A percentile compares a stretch with the other conserved stretches of the same genome.
phyloP scores from a whole-genome alignment of 73 alveolate species.

The Halteria grandinella region DNA sequence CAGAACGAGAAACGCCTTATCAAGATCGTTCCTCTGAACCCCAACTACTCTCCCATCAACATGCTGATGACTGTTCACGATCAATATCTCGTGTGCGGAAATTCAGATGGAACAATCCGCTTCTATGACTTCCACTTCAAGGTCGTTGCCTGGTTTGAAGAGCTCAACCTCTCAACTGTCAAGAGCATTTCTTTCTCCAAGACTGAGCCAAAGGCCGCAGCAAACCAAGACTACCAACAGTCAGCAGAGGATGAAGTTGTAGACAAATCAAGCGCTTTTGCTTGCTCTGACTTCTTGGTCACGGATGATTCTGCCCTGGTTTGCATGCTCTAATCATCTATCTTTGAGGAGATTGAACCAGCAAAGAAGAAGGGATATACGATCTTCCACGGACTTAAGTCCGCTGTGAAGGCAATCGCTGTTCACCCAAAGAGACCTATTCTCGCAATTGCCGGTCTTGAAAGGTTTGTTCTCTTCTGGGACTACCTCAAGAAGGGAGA shows the following conservation, averaged over 20 bases:
- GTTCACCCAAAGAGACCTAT: conserved; percentile 94
- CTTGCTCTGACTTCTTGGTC: conserved; percentile 91
- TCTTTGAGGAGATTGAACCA: conserved; percentile 90
- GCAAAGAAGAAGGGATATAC: conserved; percentile 86
- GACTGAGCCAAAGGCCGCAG: conserved; percentile 68
- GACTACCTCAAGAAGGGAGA: conserved; percentile 73
- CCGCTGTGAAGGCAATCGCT: conserved; percentile 92
- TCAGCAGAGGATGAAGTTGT: conserved; percentile 73
- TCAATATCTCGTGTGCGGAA: conserved; percentile 93
- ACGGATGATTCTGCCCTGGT: conserved; percentile 92
- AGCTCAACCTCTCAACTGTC: conserved; percentile 78
- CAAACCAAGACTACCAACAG: too few relatives aligned
- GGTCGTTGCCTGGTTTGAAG: conserved; percentile 97
- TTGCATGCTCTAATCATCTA: conserved; percentile 75
- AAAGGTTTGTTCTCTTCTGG: conserved; percentile 80
- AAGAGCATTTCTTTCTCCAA: conserved; percentile 93
- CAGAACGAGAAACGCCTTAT: conserved; percentile 96
- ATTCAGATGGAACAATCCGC: conserved; percentile 96
- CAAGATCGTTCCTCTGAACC: conserved; percentile 90
- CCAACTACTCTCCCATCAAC: conserved; percentile 87
- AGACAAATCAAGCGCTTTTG: conserved; percentile 84
- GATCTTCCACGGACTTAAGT: conserved; percentile 90
- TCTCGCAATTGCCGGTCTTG: conserved; percentile 91
- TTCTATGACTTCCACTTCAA: conserved; percentile 96
- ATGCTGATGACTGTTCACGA: conserved; percentile 90